phyloP scores from a whole-genome alignment of 345 rosid genomes.

The Gossypium sturtianum region DNA sequence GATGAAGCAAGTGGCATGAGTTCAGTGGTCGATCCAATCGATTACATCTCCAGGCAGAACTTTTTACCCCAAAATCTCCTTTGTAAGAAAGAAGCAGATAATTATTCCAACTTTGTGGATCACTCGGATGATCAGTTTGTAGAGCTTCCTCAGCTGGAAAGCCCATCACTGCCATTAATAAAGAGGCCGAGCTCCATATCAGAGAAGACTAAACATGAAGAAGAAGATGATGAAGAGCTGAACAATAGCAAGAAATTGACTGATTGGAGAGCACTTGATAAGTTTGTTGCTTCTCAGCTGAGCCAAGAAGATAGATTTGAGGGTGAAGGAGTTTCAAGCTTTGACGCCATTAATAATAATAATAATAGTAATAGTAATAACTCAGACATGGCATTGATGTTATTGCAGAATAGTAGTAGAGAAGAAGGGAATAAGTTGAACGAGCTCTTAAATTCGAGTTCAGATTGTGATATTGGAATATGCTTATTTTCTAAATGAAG shows the following conservation, averaged over 20 bases:
- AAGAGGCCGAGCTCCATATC: slow-evolving; percentile 46
- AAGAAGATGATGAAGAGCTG: slow-evolving; percentile 17
- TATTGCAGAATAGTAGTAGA: slow-evolving; percentile 38
- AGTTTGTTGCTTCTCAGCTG: slow-evolving; percentile 84
- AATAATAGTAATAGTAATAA: not conserved
- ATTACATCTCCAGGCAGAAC: slow-evolving; percentile 43
- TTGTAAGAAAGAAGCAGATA: slow-evolving; percentile 71
- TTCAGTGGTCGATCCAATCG: slow-evolving; percentile 47
- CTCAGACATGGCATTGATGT: slow-evolving; percentile 32
- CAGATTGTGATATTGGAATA: slow-evolving; percentile 48
- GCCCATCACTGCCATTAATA: slow-evolving; percentile 61
- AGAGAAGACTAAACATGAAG: slow-evolving; percentile 23
- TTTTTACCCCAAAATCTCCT: slow-evolving; percentile 36
- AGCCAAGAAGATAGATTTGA: slow-evolving; percentile 61
- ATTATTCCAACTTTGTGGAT: slow-evolving; percentile 37
- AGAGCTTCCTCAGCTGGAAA: slow-evolving; percentile 84
- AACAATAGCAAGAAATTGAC: slow-evolving; percentile 42
- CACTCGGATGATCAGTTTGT: slow-evolving; percentile 40
- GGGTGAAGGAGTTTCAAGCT: slow-evolving; percentile 25
- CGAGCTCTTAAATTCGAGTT: slow-evolving; percentile 39
- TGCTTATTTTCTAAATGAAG: slow-evolving; percentile 51
- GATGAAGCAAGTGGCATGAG: slow-evolving; percentile 52
- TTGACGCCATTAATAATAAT: slow-evolving; percentile 8
- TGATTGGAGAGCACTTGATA: slow-evolving; percentile 85
- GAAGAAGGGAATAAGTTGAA: slow-evolving; percentile 39